These are phyloP conservation scores for Trichomonas gallinae DNA, from an alignment of 208 protist genomes.

Conservation along the genomic window DNA sequence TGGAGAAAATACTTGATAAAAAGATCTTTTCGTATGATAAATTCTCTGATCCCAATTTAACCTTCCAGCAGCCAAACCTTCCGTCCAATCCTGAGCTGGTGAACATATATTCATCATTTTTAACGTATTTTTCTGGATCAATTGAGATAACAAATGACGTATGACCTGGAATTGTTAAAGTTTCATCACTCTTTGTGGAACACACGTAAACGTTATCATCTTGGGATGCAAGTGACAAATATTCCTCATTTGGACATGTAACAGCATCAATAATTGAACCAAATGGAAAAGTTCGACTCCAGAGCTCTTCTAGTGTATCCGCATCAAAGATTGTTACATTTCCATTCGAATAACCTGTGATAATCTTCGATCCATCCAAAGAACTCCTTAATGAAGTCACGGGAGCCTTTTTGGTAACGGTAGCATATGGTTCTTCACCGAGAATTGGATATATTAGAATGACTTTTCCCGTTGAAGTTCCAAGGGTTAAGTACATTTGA, in stretches of 20 bases:
- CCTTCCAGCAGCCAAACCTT: background rate
- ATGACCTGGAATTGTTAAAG: background rate
- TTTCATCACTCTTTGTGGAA: background rate
- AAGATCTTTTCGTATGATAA: background rate
- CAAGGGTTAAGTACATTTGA: background rate
- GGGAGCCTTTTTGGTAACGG: background rate
- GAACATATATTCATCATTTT: background rate
- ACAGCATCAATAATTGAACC: background rate
- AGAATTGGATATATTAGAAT: background rate
- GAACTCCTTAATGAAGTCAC: background rate
- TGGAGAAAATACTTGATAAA: background rate
- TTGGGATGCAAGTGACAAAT: background rate
- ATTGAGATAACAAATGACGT: background rate
- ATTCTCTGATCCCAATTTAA: background rate
- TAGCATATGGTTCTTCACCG: background rate
- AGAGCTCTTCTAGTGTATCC: background rate
- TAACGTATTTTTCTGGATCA: background rate
- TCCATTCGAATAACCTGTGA: background rate
- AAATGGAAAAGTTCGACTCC: background rate
- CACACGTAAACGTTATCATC: background rate
- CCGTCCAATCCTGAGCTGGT: background rate
- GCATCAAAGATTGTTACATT: background rate
- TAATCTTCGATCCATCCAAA: background rate
- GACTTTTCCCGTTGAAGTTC: background rate
- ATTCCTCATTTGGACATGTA: background rate